Evolutionary conservation across 169 alveolate genomes (phyloP).

Genomic region (Theileria equi): DNA sequence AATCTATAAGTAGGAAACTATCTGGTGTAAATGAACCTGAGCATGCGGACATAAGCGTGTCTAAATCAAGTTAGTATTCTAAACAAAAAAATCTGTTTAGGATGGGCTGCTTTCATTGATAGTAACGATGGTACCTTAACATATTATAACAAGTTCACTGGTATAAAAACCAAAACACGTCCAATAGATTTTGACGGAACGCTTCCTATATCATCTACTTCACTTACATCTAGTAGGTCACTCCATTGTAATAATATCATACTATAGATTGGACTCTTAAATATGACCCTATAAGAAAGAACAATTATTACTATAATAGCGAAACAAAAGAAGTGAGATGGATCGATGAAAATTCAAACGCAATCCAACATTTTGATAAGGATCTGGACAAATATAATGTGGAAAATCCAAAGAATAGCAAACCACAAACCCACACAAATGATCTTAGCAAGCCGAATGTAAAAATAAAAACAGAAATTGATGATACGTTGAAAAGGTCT

Average conservation of each 20-base stretch:
- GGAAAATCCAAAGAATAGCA: neutral
- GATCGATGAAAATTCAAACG: constrained; percentile 15
- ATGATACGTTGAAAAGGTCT: neutral
- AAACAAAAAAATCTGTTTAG: neutral
- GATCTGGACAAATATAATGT: neutral
- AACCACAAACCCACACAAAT: neutral
- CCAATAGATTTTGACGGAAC: constrained; percentile 58
- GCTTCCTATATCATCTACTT: constrained; percentile 25
- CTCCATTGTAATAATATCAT: neutral
- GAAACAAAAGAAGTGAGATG: constrained; percentile 53
- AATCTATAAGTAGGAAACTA: constrained; percentile 15
- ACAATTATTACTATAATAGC: constrained; percentile 43
- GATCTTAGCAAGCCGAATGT: neutral
- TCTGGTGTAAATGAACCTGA: constrained; percentile 36
- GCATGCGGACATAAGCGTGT: neutral
- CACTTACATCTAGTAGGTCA: constrained; percentile 47
- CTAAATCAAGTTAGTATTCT: constrained; percentile 20
- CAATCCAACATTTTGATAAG: neutral
- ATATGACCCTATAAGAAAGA: constrained; percentile 48
- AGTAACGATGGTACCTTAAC: constrained; percentile 49
- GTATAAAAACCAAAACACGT: constrained; percentile 42
- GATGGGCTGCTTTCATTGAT: constrained; percentile 57
- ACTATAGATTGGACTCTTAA: constrained; percentile 54
- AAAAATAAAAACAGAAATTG: neutral
- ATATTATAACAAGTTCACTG: constrained; percentile 47